phyloP scores from a whole-genome alignment of 2,329 filamentous ascomycete species.

The Tolypocladium paradoxum region DNA sequence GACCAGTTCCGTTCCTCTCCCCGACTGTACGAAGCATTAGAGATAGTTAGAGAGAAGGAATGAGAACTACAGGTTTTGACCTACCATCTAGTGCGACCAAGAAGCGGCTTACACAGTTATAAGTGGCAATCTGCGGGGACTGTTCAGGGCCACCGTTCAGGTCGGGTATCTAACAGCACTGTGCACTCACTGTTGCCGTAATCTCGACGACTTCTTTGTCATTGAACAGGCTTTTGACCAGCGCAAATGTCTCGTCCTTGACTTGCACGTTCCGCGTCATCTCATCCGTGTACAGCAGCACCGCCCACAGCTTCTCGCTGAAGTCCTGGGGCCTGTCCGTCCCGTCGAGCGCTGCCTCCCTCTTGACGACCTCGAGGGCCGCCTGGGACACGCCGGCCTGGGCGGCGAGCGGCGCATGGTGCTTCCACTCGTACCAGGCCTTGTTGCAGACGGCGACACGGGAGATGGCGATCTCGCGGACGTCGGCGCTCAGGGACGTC shows the following conservation, averaged over 20 bases:
- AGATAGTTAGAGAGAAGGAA: not conserved
- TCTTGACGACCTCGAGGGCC: conserved; percentile 35
- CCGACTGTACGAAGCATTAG: conserved; percentile 32
- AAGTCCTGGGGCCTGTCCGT: conserved; percentile 26
- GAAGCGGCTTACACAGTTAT: conserved; percentile 80
- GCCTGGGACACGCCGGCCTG: conserved; percentile 44
- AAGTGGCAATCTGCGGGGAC: conserved; percentile 47
- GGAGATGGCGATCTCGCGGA: conserved; percentile 72
- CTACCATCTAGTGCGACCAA: conserved; percentile 69
- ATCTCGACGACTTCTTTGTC: conserved; percentile 73
- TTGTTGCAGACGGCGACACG: conserved; percentile 70
- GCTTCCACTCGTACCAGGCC: conserved; percentile 78
- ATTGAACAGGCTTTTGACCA: conserved; percentile 48
- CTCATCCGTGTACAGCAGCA: conserved; percentile 66
- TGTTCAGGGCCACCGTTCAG: not conserved
- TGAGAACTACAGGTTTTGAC: conserved; percentile 12
- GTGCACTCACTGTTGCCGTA: conserved; percentile 53
- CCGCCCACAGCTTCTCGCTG: conserved; percentile 53
- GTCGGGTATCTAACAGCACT: not conserved
- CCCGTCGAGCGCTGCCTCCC: conserved; percentile 11
- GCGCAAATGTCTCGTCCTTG: conserved; percentile 54
- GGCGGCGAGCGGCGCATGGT: conserved; percentile 60
- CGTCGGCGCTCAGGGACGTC: conserved; percentile 36
- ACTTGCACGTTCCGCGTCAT: conserved; percentile 72
- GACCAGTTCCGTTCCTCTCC: conserved; percentile 43